These are phyloP conservation scores for Hyaloscypha bicolor DNA, from an alignment of 495 filamentous ascomycete genomes.

Conservation along the genomic window DNA sequence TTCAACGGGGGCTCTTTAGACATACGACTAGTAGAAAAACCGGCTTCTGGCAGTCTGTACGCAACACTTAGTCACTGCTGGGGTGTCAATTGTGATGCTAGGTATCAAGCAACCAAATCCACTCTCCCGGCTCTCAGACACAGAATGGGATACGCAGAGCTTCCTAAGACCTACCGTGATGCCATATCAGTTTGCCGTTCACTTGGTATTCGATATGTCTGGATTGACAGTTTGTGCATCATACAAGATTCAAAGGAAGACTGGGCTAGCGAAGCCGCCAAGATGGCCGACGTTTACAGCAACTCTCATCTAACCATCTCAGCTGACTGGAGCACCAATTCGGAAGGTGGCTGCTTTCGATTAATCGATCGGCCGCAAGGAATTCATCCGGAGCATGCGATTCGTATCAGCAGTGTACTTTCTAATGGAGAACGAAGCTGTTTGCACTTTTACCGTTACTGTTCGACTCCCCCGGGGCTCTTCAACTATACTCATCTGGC, in stretches of 20 bases:
- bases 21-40: neutral
- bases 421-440: neutral
- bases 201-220: neutral
- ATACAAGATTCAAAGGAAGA: neutral
- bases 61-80: conserved; percentile 8
- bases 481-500: neutral
- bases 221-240: conserved; percentile 1
- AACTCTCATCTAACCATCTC: conserved; percentile 1
- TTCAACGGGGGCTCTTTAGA: neutral
- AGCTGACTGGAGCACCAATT: conserved; percentile 1
- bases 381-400: neutral
- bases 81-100: neutral
- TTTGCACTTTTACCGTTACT: neutral
- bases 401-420: neutral
- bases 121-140: neutral
- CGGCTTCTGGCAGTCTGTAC: neutral
- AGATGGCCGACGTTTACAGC: neutral
- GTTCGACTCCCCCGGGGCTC: no score
- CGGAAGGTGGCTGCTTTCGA: conserved; percentile 2
- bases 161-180: neutral
- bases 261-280: neutral
- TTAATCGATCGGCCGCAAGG: neutral
- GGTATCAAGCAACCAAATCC: conserved; percentile 3
- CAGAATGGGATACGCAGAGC: neutral
- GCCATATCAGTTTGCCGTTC: neutral